These are phyloP conservation scores for Ogataea glucozyma DNA, from an alignment of 805 yeast genomes.

Conservation along the genomic window DNA sequence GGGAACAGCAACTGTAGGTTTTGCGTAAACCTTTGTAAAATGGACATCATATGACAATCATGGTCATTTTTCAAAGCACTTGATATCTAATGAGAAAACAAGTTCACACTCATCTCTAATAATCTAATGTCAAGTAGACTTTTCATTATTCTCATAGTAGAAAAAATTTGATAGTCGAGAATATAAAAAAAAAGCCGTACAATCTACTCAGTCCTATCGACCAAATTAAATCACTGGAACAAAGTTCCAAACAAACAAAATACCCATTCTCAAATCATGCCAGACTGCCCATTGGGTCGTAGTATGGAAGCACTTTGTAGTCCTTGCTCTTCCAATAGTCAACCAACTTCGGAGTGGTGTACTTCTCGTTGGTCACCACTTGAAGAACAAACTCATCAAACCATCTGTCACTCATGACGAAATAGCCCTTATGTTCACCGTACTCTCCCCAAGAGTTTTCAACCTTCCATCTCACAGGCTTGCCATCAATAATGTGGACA, in stretches of 20 bases:
- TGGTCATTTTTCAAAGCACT: too few relatives aligned
- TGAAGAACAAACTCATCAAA: slow-evolving; percentile 77
- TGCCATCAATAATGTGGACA: slow-evolving; percentile 62
- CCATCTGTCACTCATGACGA: slow-evolving; percentile 71
- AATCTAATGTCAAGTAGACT: too few relatives aligned
- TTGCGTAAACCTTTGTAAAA: background rate
- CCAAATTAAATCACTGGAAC: too few relatives aligned
- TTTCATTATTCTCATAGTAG: too few relatives aligned
- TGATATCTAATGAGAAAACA: too few relatives aligned
- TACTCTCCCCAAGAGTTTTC: slow-evolving; percentile 84
- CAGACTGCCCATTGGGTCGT: slow-evolving; percentile 81
- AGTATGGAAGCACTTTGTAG: slow-evolving; percentile 54
- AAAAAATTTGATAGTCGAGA: too few relatives aligned
- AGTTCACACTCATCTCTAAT: too few relatives aligned
- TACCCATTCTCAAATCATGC: slow-evolving; percentile 47
- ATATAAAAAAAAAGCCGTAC: background rate
- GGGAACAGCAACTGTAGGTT: background rate
- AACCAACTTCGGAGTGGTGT: slow-evolving; percentile 39
- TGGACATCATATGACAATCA: background rate
- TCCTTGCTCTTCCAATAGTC: slow-evolving; percentile 53
- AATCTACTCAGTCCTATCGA: slow-evolving; percentile 2
- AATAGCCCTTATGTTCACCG: slow-evolving; percentile 67
- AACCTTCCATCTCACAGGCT: slow-evolving; percentile 70
- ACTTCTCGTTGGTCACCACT: slow-evolving; percentile 46
- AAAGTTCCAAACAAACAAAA: too few relatives aligned